phyloP scores from a whole-genome alignment of 75 land plant species.

The Adiantum capillusveneris region DNA sequence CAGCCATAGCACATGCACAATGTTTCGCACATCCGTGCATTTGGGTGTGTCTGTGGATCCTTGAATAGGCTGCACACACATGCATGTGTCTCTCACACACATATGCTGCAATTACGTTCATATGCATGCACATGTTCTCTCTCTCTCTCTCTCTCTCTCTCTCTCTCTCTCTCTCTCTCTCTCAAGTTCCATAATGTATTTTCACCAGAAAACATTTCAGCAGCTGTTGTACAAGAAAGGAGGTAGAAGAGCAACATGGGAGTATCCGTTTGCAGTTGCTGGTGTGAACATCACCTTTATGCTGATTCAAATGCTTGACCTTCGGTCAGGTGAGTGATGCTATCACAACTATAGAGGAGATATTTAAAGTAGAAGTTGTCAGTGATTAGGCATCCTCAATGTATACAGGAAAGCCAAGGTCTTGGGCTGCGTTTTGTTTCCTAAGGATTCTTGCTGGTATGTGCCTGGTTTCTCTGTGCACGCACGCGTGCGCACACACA shows the following conservation, averaged over 20 bases:
- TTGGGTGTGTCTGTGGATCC: not conserved
- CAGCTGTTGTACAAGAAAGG: constrained; percentile 66
- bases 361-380: not conserved
- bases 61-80: too few species aligned
- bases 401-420: constrained; percentile 9
- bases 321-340: constrained; percentile 47
- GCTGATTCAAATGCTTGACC: constrained; percentile 96
- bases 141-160: too few species aligned
- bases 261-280: constrained; percentile 97
- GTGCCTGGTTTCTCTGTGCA: not conserved
- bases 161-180: too few species aligned
- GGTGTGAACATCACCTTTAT: constrained; percentile 94
- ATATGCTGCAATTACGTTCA: too few species aligned
- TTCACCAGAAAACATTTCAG: constrained; percentile 65
- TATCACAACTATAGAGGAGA: not conserved
- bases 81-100: too few species aligned
- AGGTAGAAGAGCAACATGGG: constrained; percentile 81
- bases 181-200: too few species aligned
- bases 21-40: not conserved
- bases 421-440: not conserved
- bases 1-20: not conserved
- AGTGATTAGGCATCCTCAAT: not conserved
- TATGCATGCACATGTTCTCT: too few species aligned
- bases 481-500: too few species aligned
- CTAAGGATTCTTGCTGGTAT: constrained; percentile 5